Conservation (phyloP, 805 yeast genomes). For the Schwanniomyces occidentalis region DNA sequence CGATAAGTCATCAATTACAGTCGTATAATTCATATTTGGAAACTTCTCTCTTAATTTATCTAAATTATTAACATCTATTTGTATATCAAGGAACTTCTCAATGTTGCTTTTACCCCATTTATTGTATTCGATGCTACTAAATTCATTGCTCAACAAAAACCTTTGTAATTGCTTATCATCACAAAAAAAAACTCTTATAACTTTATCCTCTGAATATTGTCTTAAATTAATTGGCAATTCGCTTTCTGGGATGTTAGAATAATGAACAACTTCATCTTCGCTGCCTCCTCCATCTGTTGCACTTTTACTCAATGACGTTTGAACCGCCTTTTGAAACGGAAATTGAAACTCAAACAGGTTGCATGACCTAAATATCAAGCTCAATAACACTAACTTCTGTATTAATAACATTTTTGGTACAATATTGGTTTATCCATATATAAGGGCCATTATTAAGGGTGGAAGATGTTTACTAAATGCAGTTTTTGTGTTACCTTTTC, state of each 20-base stretch:
- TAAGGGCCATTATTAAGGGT: too few species aligned
- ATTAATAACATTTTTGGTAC: too few species aligned
- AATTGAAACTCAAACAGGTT: not conserved
- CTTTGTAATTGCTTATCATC: constrained; percentile 15
- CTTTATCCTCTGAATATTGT: constrained; percentile 43
- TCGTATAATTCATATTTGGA: constrained; percentile 28
- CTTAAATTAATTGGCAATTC: constrained; percentile 41
- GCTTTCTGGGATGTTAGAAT: constrained; percentile 22
- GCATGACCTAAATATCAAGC: too few species aligned
- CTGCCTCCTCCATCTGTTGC: not conserved
- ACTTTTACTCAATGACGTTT: too few species aligned
- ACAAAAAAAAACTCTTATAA: constrained; percentile 42
- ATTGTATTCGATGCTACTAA: constrained; percentile 13
- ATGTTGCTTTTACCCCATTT: constrained; percentile 50
- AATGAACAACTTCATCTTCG: constrained; percentile 21
- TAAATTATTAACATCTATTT: constrained; percentile 22
- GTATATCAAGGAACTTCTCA: constrained; percentile 16
- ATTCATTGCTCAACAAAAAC: constrained; percentile 14
- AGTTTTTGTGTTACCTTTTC: too few species aligned
- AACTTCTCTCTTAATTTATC: constrained; percentile 18
- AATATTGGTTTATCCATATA: too few species aligned
- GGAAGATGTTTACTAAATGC: too few species aligned
- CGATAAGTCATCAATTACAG: constrained; percentile 57
- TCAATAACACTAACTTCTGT: too few species aligned
- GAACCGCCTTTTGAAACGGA: not conserved